Conservation (phyloP, 768 basidiomycete species). For the Rhodotorula diobovata region DNA sequence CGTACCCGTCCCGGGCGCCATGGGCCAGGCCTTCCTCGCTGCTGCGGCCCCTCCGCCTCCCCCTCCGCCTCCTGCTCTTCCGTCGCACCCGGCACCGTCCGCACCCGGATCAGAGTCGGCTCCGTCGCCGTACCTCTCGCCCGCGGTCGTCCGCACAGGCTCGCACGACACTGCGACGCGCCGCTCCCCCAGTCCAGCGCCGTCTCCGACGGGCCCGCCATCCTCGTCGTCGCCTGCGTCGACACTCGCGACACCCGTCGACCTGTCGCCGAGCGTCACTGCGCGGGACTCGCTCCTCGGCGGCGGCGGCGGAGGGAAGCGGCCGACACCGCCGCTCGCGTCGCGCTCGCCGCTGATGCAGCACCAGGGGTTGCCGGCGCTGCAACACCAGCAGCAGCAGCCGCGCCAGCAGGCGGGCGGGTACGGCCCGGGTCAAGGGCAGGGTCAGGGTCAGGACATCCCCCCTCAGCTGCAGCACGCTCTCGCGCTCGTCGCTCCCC, state of each 20-base stretch:
- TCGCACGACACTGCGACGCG: not conserved
- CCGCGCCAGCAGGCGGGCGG: too few species aligned
- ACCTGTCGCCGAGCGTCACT: not conserved
- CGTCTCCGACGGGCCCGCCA: not conserved
- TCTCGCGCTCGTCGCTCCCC: not conserved
- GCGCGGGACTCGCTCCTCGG: not conserved
- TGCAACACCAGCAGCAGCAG: not conserved
- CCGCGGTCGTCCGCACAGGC: not conserved
- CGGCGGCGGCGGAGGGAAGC: not conserved
- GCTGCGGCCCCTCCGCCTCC: not conserved
- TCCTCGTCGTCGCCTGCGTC: not conserved
- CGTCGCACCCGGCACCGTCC: too few species aligned
- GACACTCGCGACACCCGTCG: not conserved
- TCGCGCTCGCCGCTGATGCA: not conserved
- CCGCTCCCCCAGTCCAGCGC: not conserved
- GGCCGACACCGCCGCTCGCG: not conserved
- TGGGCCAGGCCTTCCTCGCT: not conserved
- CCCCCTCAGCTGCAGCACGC: conserved; percentile 16
- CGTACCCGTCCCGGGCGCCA: not conserved
- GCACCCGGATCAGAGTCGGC: not conserved
- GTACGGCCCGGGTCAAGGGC: too few species aligned
- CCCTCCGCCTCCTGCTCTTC: not conserved
- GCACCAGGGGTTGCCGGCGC: not conserved
- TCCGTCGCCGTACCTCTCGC: not conserved
- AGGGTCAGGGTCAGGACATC: not conserved